Conservation (phyloP, 2,329 filamentous ascomycete species). For the Penicillium thymicola region DNA sequence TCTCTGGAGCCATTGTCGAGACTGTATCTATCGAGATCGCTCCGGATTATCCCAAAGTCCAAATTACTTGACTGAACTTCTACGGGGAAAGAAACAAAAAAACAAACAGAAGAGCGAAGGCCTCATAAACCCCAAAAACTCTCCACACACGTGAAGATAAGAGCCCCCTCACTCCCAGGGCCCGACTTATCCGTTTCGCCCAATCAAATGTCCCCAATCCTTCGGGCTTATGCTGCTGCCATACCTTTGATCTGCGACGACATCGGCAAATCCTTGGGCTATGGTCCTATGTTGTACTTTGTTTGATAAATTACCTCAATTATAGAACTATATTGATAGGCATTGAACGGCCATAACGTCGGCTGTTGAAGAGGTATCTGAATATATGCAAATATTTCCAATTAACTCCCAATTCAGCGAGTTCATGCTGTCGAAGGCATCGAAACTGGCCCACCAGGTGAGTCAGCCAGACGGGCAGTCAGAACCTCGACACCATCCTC, state of each 20-base stretch:
- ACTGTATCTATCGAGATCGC: neutral
- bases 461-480: constrained; percentile 69
- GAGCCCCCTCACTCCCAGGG: neutral
- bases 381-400: constrained; percentile 11
- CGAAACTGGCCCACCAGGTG: constrained; percentile 69
- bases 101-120: neutral
- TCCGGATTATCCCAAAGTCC: neutral
- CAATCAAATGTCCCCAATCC: neutral
- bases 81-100: neutral
- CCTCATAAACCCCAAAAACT: neutral
- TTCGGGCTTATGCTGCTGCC: constrained; percentile 1
- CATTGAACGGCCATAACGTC: constrained; percentile 18
- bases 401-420: constrained; percentile 14
- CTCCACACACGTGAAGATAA: neutral
- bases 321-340: neutral
- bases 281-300: neutral
- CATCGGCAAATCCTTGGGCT: neutral
- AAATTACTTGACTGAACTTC: neutral
- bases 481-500: constrained; percentile 78
- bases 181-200: constrained; percentile 6
- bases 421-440: constrained; percentile 46
- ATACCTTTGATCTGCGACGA: neutral
- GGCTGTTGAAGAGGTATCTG: constrained; percentile 10
- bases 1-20: constrained; percentile 25
- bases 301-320: neutral